Evolutionary conservation across 2,329 filamentous ascomycete species (phyloP), one percentile per base, ranked within the genome.

Genomic region (Mycogone perniciosa): DNA sequence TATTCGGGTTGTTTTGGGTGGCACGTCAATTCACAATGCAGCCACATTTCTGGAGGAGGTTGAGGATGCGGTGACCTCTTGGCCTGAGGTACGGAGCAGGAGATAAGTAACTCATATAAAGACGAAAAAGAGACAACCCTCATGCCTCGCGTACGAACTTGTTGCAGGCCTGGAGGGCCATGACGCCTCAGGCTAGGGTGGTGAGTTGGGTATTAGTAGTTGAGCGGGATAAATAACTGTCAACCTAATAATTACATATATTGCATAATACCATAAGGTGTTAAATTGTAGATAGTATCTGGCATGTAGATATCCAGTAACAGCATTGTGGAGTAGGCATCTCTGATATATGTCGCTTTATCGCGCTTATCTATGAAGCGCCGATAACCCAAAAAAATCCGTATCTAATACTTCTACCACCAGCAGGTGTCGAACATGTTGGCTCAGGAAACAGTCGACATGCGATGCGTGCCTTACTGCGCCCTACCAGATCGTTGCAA

Each of bases 21-120:
- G 90, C 4, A 97, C 93, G 0, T 83, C 81, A 6, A 78, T 99
- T 57, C 88, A 96, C 62, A 99, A 96, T 63, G 90, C 89, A 56
- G 79, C 80, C 8, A 88, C 84, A 0, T 99, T 97, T 66, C 69
- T 97, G 57, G 89, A 95, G 60, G 91, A 96, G 70, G 86, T 97
- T 27, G 88, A 95, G 57, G 89, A 95, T 70, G 87, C 88, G 13
- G 90, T 96, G 2, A 81, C 81, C 43, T 84, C 81, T 26, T 97
- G 93, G 93, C 89, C 91, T 3, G 88, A 92, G 59, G 74, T 76
- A 20, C 54, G 60, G 6, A 55, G 51, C 3, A 60, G 63, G 51
- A 56, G 62, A 44, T 67, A 20, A 30, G 10, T 13, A 13, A 35
- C 34, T n/a, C 38, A 41, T 41, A n/a, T 41, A 35, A 8, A 35